Conservation (phyloP, 352 stramenopile genomes). For the Pythium sukuiense region DNA sequence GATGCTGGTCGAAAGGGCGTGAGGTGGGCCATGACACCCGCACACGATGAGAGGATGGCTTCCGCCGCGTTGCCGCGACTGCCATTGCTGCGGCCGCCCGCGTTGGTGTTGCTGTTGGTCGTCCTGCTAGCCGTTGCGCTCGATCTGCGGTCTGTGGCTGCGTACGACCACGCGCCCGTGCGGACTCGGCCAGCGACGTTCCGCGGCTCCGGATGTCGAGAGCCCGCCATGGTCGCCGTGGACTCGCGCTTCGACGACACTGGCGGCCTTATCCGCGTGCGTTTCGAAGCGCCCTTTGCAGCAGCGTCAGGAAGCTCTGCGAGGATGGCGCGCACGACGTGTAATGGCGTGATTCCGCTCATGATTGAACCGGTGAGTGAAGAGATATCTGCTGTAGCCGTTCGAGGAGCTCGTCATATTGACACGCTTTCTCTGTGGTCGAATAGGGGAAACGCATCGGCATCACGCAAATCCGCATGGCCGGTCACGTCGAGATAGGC, state of each 20-base stretch:
- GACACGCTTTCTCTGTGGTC: neutral
- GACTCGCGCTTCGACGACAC: slow-evolving; percentile 10
- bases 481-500: slow-evolving; percentile 24
- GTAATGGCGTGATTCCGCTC: slow-evolving; percentile 25
- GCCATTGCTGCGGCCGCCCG: neutral
- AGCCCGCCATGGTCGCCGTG: slow-evolving; percentile 1
- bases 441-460: slow-evolving; percentile 26
- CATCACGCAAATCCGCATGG: slow-evolving; percentile 26
- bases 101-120: neutral
- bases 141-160: neutral
- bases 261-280: slow-evolving; percentile 16
- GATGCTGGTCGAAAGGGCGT: neutral
- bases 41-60: slow-evolving; percentile 4
- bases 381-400: neutral
- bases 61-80: slow-evolving; percentile 1
- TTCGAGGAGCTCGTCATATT: neutral
- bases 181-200: slow-evolving; percentile 1
- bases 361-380: slow-evolving; percentile 11
- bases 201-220: slow-evolving; percentile 20
- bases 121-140: neutral
- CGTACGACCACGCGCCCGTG: neutral
- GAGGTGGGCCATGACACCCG: neutral
- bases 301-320: neutral
- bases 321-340: slow-evolving; percentile 8
- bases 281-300: slow-evolving; percentile 9